Conservation (phyloP, 306 rosid genomes). For the Cucurbita moschata region DNA sequence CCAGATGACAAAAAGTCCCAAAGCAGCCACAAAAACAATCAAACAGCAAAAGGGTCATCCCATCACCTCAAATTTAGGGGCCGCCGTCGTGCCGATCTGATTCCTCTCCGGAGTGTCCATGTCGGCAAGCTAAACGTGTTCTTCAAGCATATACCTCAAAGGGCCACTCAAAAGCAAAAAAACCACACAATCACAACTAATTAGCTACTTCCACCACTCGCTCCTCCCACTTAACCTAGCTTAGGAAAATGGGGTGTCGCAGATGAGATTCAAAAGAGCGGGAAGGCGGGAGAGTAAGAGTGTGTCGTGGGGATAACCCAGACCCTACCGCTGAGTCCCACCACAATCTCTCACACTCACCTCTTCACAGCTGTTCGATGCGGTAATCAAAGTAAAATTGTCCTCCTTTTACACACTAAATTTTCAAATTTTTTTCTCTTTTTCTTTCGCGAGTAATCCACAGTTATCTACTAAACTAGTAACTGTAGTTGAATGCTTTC, state of each 20-base stretch:
- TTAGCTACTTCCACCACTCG: neutral
- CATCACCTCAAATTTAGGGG: constrained; percentile 46
- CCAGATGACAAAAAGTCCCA: neutral
- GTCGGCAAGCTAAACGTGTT: constrained; percentile 2
- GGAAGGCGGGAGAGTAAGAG: constrained; percentile 35
- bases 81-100: constrained; percentile 52
- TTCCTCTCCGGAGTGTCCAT: constrained; percentile 86
- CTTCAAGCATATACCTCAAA: neutral
- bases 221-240: constrained; percentile 9
- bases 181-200: neutral
- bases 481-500: neutral
- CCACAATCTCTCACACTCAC: constrained; percentile 13
- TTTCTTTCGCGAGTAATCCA: neutral
- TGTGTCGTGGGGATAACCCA: constrained; percentile 39
- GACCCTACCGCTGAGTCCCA: constrained; percentile 34
- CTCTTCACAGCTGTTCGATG: constrained; percentile 18
- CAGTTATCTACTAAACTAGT: neutral
- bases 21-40: neutral
- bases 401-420: constrained; percentile 1
- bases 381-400: neutral
- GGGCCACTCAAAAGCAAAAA: neutral
- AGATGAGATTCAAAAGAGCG: constrained; percentile 39
- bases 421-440: neutral
- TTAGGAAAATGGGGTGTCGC: constrained; percentile 7
- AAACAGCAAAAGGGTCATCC: neutral